A percentile compares a stretch with the other conserved stretches of the same genome.
Conservation (phyloP, 129 eudicot species). For the Pulicaria dysenterica region DNA sequence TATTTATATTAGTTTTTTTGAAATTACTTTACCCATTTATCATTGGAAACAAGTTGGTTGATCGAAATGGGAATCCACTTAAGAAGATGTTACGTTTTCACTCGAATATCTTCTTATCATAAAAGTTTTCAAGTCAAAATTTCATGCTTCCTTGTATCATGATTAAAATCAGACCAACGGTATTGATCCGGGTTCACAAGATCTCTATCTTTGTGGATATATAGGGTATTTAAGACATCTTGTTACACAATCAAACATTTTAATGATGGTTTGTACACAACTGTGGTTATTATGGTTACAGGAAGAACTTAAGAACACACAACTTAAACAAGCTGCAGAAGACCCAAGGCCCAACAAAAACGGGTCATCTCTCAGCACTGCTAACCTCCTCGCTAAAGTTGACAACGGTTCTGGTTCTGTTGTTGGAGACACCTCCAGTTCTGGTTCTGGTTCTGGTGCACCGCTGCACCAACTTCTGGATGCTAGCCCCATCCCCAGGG, state of each 20-base stretch:
- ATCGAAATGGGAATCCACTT: background rate
- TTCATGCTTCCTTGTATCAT: background rate
- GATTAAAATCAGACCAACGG: background rate
- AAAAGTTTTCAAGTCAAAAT: background rate
- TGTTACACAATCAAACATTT: background rate
- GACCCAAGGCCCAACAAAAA: conserved; percentile 35
- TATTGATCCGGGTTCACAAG: conserved; percentile 5
- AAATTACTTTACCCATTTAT: background rate
- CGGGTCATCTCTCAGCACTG: conserved; percentile 57
- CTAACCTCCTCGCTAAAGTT: conserved; percentile 74
- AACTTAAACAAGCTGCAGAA: conserved; percentile 35
- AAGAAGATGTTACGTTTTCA: background rate
- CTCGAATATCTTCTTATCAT: background rate
- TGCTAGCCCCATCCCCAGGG: conserved; percentile 56
- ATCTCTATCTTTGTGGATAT: background rate
- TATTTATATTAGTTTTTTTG: background rate
- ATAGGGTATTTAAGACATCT: background rate
- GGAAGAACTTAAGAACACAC: conserved; percentile 56
- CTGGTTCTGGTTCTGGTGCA: conserved; percentile 56
- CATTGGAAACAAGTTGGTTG: background rate
- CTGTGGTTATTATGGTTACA: conserved; percentile 27
- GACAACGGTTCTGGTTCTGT: conserved; percentile 53
- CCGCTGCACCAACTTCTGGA: conserved; percentile 71
- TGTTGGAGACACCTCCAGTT: conserved; percentile 45
- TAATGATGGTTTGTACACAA: background rate